Base-by-base conservation (phyloP, 352 stramenopile genomes). In the Phytophthora lateralis region DNA sequence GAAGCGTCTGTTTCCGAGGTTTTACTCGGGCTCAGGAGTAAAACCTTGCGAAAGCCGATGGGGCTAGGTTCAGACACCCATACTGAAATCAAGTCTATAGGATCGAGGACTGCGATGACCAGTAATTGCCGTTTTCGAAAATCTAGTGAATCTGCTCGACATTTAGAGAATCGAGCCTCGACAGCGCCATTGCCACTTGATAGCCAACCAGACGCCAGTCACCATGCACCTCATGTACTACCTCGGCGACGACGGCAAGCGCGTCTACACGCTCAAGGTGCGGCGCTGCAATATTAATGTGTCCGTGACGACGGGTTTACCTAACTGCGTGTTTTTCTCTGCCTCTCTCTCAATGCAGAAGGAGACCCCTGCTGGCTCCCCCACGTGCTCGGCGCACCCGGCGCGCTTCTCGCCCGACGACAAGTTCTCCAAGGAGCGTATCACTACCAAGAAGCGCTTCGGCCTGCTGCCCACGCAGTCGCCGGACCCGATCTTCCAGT, bases 161-260 rank as follows among this genome's bases (percentile, higher is more conserved):
- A 35, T 34, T 37, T 56, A 17, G 37, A 38, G 14, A 59, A 29
- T 49, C 26, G 29, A 11, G 12, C 18, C 18, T 15, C 20, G 1
- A 12, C 18, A 35, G 6, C 7, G 37, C 15, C n/a, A 45, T 44
- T 18, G 12, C 15, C 39, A 55, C 32, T 61, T 51, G 50, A 65
- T 42, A 38, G 34, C 45, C 55, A 47, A 48, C 35, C 56, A 60
- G 37, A 26, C 55, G 47, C 18, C 39, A 55, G 59, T 3, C 55
- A 89, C 58, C 60, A 99, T 99, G 97, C 97, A 99, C 84, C 91
- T 99, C 65, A 99, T 99, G 97, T 99, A 98, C 80, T 99, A 99
- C 84, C 71, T 98, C 39, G 95, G 98, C 69, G 80, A 74, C 17
- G 87, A 93, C 73, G 97, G 97, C 70, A 99, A 99, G 80, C 87